Base-by-base conservation (phyloP, 2,329 filamentous ascomycete species). In the Penicillium sp. region DNA sequence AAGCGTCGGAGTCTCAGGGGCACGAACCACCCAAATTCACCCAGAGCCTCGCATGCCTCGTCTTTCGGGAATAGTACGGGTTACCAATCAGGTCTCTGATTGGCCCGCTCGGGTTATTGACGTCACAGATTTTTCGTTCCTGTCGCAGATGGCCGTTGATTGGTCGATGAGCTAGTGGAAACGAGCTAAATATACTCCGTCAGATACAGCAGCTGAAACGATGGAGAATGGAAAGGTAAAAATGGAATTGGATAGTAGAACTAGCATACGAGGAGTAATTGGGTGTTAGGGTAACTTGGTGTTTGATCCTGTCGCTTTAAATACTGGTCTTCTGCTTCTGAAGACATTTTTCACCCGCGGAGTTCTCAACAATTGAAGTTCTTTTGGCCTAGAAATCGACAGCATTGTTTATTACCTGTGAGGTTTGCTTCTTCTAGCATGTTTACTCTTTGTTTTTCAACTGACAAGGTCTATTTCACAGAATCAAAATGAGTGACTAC, bases 61-160 rank as follows among this genome's bases (percentile, higher is more conserved):
- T 24, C 24, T 26, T 42, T 24, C 10, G 33, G n/a, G n/a, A 36
- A 36, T 36, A 36, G n/a, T n/a, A 8, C n/a, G n/a, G 8, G 18
- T 18, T 10, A 2, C n/a, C 13, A 31, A 31, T 26, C 29, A 23
- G 4, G 13, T 12, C 16, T 28, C 3, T 49, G n/a, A 53, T 53
- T 53, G 46, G 51, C 34, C 45, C 8, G 51, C 33, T 53, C 51
- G 51, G 51, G 50, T 49, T 53, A 21, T 36, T 49, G 51, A 53
- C 51, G 51, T 53, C 51, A 53, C 42, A 10, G 33, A 12, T 41
- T 33, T 42, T 53, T 41, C 29, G 44, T 13, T 53, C 45, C n/a
- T 45, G 45, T 26, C 15, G 16, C 24, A 33, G 18, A 12, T 8
- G 18, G 12, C n/a, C 24, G 10, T 38, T 31, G 36, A 43, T 38